phyloP scores from a whole-genome alignment of 495 filamentous ascomycete species.

The Neurospora sp. region DNA sequence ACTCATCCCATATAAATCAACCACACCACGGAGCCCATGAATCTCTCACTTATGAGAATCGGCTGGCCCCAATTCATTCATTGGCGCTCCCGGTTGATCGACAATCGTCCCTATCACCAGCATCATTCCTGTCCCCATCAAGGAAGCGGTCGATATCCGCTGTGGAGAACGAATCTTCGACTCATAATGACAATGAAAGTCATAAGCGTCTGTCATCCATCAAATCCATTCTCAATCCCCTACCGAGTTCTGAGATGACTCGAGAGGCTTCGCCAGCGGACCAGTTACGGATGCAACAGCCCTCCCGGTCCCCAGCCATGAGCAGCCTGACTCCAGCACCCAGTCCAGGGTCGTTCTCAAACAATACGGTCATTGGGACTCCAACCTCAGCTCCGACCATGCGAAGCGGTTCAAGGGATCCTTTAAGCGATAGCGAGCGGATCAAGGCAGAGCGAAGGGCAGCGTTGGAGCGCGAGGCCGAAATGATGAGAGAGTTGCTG shows the following conservation, averaged over 20 bases:
- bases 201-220: constrained; percentile 65
- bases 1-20: constrained; percentile 24
- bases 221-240: constrained; percentile 66
- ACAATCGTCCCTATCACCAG: constrained; percentile 41
- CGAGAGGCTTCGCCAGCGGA: constrained; percentile 12
- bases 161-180: constrained; percentile 34
- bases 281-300: constrained; percentile 15
- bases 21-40: constrained; percentile 25
- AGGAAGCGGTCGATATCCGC: constrained; percentile 60
- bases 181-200: constrained; percentile 19
- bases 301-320: constrained; percentile 24
- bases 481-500: constrained; percentile 65
- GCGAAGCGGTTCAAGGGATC: constrained; percentile 26
- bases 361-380: constrained; percentile 11
- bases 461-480: constrained; percentile 61
- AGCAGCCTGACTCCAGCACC: constrained; percentile 22
- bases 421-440: constrained; percentile 41
- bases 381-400: constrained; percentile 17
- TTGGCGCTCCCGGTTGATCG: constrained; percentile 30
- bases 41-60: constrained; percentile 44
- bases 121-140: constrained; percentile 41
- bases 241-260: constrained; percentile 11
- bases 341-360: constrained; percentile 27
- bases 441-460: constrained; percentile 53
- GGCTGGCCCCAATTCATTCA: constrained; percentile 42